Conservation (phyloP, 2,329 filamentous ascomycete genomes). For the Pyrenophora teres region DNA sequence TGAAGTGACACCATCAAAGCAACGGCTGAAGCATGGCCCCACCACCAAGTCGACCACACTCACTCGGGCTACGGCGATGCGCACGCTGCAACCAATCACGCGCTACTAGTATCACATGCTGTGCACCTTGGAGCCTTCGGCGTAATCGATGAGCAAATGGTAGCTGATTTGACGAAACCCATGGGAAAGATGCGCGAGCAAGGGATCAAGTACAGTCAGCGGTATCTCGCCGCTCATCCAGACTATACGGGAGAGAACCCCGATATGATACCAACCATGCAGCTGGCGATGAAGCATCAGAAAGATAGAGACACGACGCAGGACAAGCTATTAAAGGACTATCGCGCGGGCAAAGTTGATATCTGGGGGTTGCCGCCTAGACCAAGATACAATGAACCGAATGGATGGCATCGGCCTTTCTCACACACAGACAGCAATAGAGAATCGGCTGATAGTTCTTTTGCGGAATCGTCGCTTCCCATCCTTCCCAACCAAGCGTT, state of each 20-base stretch:
- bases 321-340: slow-evolving; percentile 22
- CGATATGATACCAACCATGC: slow-evolving; percentile 15
- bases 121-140: slow-evolving; percentile 1
- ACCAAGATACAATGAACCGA: too few species aligned
- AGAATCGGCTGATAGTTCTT: not conserved
- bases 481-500: not conserved
- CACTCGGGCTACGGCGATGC: slow-evolving; percentile 25
- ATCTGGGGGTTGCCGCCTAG: slow-evolving; percentile 13
- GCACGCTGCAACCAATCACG: slow-evolving; percentile 20
- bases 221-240: slow-evolving; percentile 18
- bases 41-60: not conserved
- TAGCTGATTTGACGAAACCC: slow-evolving; percentile 16
- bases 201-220: slow-evolving; percentile 14
- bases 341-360: slow-evolving; percentile 24
- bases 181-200: slow-evolving; percentile 17
- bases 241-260: slow-evolving; percentile 10
- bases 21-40: not conserved
- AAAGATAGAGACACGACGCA: slow-evolving; percentile 17
- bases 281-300: slow-evolving; percentile 17
- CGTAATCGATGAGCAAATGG: slow-evolving; percentile 18
- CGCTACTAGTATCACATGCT: slow-evolving; percentile 20
- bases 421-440: not conserved
- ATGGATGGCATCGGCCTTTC: too few species aligned
- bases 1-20: not conserved
- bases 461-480: not conserved